phyloP scores from a whole-genome alignment of 495 filamentous ascomycete genomes.

The Pyronema omphalodes region DNA sequence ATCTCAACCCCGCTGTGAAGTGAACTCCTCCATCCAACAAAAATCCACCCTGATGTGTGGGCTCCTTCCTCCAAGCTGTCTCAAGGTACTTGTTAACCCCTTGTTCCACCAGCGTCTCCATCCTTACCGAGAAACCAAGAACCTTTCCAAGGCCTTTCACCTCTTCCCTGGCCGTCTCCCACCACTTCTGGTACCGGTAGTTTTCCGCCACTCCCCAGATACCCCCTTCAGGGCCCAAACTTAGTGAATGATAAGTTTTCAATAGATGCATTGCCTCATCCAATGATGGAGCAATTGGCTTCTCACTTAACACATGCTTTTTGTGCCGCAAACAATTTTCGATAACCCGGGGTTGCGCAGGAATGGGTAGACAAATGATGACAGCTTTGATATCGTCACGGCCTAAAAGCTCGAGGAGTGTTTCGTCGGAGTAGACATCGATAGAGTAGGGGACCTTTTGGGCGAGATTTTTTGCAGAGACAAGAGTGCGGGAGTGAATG shows the following conservation, averaged over 20 bases:
- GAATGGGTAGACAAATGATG: conserved; percentile 49
- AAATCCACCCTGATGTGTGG: conserved; percentile 59
- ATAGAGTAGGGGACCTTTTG: conserved; percentile 24
- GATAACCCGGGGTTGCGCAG: conserved; percentile 38
- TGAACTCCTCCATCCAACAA: conserved; percentile 64
- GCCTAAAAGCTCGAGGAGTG: conserved; percentile 43
- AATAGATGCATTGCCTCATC: conserved; percentile 42
- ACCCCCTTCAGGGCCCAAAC: conserved; percentile 1
- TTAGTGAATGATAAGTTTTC: conserved; percentile 24
- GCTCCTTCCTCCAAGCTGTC: conserved; percentile 57
- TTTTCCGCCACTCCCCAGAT: conserved; percentile 59
- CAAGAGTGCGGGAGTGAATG: conserved; percentile 42
- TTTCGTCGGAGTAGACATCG: conserved; percentile 46
- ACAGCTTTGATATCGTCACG: conserved; percentile 49
- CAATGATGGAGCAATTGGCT: conserved; percentile 56
- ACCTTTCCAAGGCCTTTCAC: conserved; percentile 44
- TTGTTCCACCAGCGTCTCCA: conserved; percentile 35
- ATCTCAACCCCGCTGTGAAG: conserved; percentile 42
- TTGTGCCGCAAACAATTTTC: conserved; percentile 43
- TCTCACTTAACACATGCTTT: conserved; percentile 71
- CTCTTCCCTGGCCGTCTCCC: conserved; percentile 37
- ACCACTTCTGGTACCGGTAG: conserved; percentile 45
- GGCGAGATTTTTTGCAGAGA: conserved; percentile 26
- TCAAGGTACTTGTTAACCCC: conserved; percentile 40
- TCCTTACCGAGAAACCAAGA: conserved; percentile 41